Percentiles rank a stretch among this genome's conserved stretches.
Conservation (phyloP, 1,284 basidiomycete genomes). For the Heliocybe sulcata region DNA sequence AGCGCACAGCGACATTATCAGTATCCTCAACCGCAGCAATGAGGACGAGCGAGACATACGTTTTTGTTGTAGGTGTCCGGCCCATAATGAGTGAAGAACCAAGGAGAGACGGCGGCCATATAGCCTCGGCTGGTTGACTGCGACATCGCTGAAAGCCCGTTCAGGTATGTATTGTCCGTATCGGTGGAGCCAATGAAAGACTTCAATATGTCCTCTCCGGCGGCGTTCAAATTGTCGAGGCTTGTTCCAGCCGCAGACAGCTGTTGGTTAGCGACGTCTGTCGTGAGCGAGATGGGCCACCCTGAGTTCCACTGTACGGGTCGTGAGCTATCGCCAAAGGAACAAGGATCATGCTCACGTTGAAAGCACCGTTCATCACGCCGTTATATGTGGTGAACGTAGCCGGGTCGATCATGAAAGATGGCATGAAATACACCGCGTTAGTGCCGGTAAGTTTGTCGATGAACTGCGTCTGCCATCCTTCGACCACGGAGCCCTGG, state of each 20-base stretch:
- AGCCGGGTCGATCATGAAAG: slow-evolving; percentile 55
- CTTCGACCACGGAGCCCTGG: slow-evolving; percentile 37
- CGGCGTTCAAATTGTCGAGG: slow-evolving; percentile 13
- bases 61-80: slow-evolving; percentile 3
- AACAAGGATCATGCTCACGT: slow-evolving; percentile 29
- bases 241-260: slow-evolving; percentile 18
- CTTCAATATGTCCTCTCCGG: slow-evolving; percentile 28
- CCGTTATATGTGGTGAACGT: slow-evolving; percentile 38
- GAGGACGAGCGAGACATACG: background rate
- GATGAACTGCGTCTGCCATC: slow-evolving; percentile 54
- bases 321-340: background rate
- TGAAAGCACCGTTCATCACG: slow-evolving; percentile 55
- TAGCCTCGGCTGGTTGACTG: slow-evolving; percentile 8
- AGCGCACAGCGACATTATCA: background rate
- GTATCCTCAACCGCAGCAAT: too few relatives aligned
- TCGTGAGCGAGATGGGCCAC: slow-evolving; percentile 53
- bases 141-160: slow-evolving; percentile 16
- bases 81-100: slow-evolving; percentile 3
- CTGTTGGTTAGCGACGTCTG: slow-evolving; percentile 26
- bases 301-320: slow-evolving; percentile 51
- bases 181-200: slow-evolving; percentile 33
- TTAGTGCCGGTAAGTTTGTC: slow-evolving; percentile 37
- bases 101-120: slow-evolving; percentile 2
- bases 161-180: slow-evolving; percentile 34
- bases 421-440: slow-evolving; percentile 55